phyloP scores from a whole-genome alignment of 306 rosid species.

The Cicer chorassanicum region DNA sequence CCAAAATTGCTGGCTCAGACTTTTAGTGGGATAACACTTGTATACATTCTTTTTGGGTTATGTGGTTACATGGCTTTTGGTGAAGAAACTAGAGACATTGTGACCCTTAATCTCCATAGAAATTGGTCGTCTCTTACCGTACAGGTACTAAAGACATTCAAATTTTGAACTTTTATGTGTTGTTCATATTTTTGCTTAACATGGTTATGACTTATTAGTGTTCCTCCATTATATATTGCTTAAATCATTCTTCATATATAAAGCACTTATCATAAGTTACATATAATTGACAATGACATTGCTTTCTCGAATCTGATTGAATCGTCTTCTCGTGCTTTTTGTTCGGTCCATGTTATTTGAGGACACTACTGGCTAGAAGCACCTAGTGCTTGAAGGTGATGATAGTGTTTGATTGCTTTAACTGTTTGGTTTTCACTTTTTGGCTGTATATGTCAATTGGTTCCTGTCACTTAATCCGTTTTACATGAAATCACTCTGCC shows the following conservation, averaged over 20 bases:
- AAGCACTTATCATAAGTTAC: slow-evolving; percentile 1
- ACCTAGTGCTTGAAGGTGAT: slow-evolving; percentile 21
- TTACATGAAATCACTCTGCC: neutral
- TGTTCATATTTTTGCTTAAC: slow-evolving; percentile 28
- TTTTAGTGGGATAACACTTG: slow-evolving; percentile 68
- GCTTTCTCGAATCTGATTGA: slow-evolving; percentile 27
- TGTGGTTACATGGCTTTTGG: slow-evolving; percentile 93
- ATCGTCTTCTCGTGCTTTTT: slow-evolving; percentile 3
- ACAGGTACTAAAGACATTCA: slow-evolving; percentile 61
- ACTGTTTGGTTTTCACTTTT: slow-evolving; percentile 13
- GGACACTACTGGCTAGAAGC: slow-evolving; percentile 29
- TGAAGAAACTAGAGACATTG: slow-evolving; percentile 81
- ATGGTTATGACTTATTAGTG: neutral
- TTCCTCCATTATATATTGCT: neutral
- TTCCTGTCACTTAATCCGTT: slow-evolving; percentile 20
- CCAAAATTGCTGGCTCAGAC: slow-evolving; percentile 76
- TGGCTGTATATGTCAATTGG: slow-evolving; percentile 20
- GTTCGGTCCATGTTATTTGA: slow-evolving; percentile 33
- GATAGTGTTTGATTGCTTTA: slow-evolving; percentile 7
- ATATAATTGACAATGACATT: neutral
- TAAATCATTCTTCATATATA: slow-evolving; percentile 1
- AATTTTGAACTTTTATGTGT: slow-evolving; percentile 9
- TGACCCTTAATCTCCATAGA: slow-evolving; percentile 82
- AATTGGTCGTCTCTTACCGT: slow-evolving; percentile 75
- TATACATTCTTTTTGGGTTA: slow-evolving; percentile 75